A percentile compares a stretch with the other conserved stretches of the same genome.
Conservation (phyloP, 768 basidiomycete genomes). For the Pholiota molesta region DNA sequence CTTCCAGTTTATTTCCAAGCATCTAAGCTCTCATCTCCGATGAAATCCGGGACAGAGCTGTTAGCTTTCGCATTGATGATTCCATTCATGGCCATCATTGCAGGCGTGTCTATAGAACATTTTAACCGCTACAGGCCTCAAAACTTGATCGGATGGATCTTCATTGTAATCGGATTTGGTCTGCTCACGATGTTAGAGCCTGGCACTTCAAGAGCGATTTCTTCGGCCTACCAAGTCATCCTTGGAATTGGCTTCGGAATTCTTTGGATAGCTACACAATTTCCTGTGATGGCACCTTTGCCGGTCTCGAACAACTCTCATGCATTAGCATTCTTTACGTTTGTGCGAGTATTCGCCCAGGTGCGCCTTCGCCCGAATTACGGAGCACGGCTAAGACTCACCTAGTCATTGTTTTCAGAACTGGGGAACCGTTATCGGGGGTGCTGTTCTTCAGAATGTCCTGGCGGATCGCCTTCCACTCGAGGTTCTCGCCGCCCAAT, state of each 20-base stretch:
- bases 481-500: background rate
- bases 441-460: background rate
- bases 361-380: background rate
- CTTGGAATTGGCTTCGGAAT: slow-evolving; percentile 6
- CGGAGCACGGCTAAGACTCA: background rate
- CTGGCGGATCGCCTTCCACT: background rate
- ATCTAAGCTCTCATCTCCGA: background rate
- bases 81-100: slow-evolving; percentile 5
- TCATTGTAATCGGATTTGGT: slow-evolving; percentile 6
- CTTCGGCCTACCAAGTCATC: slow-evolving; percentile 1
- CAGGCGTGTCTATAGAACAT: slow-evolving; percentile 1
- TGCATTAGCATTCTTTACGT: slow-evolving; percentile 13
- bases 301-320: slow-evolving; percentile 8
- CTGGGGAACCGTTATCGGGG: slow-evolving; percentile 1
- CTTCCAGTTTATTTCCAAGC: slow-evolving; percentile 12
- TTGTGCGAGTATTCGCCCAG: slow-evolving; percentile 9
- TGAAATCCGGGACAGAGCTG: slow-evolving; percentile 5
- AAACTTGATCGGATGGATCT: slow-evolving; percentile 7
- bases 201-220: slow-evolving; percentile 1
- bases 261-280: slow-evolving; percentile 10
- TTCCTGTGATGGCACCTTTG: slow-evolving; percentile 11
- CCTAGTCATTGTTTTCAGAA: background rate
- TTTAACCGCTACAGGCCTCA: slow-evolving; percentile 6
- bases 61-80: slow-evolving; percentile 4
- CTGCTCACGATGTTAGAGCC: slow-evolving; percentile 6